A percentile compares a stretch with the other conserved stretches of the same genome.
These are phyloP conservation scores for Aspergillus biplanus DNA, from an alignment of 495 filamentous ascomycete genomes.

Conservation along the genomic window DNA sequence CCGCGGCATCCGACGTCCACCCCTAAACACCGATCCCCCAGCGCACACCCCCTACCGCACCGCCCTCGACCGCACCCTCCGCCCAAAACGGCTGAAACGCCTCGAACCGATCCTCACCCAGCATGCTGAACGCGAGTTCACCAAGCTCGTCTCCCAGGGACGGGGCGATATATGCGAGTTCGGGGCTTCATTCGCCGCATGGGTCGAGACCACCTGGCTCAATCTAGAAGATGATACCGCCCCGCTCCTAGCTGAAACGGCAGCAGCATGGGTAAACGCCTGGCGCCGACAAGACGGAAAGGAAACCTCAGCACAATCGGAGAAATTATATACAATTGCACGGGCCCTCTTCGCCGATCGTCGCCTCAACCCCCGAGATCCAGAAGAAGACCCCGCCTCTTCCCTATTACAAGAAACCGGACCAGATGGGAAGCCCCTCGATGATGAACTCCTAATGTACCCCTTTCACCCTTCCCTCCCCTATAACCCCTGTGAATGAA, in stretches of 20 bases:
- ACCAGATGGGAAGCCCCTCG: neutral
- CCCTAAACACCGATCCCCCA: conserved; percentile 9
- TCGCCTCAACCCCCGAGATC: neutral
- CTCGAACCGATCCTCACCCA: neutral
- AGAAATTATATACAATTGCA: conserved; percentile 2
- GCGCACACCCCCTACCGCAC: conserved; percentile 8
- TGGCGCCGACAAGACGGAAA: conserved; percentile 12
- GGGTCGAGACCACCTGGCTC: conserved; percentile 9
- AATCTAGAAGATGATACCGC: conserved; percentile 5
- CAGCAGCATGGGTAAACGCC: conserved; percentile 10
- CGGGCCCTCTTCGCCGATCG: conserved; percentile 5
- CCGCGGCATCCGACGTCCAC: conserved; percentile 8
- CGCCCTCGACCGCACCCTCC: conserved; percentile 5
- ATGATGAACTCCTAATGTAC: conserved; percentile 12
- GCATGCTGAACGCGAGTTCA: conserved; percentile 10
- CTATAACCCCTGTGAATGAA: too few species aligned
- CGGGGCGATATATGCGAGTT: conserved; percentile 10
- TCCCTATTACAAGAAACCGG: conserved; percentile 4
- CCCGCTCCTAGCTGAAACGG: neutral
- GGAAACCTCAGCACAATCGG: neutral
- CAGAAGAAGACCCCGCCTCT: conserved; percentile 4
- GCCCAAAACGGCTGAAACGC: neutral
- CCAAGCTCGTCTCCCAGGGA: neutral
- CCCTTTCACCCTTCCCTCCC: too few species aligned
- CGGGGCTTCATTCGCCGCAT: conserved; percentile 2